These are phyloP conservation scores for Claviceps pusilla DNA, from an alignment of 2,329 filamentous ascomycete species.

Conservation along the genomic window DNA sequence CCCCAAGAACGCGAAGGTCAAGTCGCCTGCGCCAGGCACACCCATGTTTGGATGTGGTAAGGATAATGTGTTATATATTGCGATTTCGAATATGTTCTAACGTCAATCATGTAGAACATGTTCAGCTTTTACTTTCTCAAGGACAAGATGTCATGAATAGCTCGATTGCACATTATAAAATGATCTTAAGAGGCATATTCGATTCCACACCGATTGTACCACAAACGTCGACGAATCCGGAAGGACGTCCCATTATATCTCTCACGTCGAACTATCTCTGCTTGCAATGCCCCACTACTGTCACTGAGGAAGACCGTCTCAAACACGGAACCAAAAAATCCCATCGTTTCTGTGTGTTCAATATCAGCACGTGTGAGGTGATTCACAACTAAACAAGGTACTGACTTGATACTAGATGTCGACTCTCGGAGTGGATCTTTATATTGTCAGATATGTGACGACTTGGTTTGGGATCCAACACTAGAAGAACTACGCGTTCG, in stretches of 20 bases:
- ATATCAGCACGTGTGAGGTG: not conserved
- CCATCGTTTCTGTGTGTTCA: conserved; percentile 55
- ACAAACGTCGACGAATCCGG: conserved; percentile 46
- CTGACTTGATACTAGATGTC: conserved; percentile 41
- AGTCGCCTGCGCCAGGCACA: conserved; percentile 40
- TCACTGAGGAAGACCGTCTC: conserved; percentile 48
- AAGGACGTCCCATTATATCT: conserved; percentile 43
- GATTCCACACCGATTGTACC: conserved; percentile 49
- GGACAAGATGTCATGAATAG: conserved; percentile 50
- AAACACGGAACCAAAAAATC: conserved; percentile 54
- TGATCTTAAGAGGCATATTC: conserved; percentile 54
- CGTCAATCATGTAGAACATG: conserved; percentile 42
- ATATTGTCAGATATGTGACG: conserved; percentile 69
- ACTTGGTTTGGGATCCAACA: conserved; percentile 70
- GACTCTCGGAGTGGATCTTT: conserved; percentile 62
- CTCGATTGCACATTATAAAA: conserved; percentile 57
- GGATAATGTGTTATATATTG: conserved; percentile 11
- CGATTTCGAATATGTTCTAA: not conserved
- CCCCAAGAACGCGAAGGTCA: conserved; percentile 44
- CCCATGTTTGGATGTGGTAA: conserved; percentile 51
- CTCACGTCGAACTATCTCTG: conserved; percentile 57
- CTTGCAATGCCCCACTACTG: conserved; percentile 56
- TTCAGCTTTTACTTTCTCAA: conserved; percentile 49
- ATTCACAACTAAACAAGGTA: not conserved
- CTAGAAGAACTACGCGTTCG: conserved; percentile 60